A percentile compares a stretch with the other conserved stretches of the same genome.
phyloP scores from a whole-genome alignment of 108 stramenopile species.

The Aurantiochytrium sp. region DNA sequence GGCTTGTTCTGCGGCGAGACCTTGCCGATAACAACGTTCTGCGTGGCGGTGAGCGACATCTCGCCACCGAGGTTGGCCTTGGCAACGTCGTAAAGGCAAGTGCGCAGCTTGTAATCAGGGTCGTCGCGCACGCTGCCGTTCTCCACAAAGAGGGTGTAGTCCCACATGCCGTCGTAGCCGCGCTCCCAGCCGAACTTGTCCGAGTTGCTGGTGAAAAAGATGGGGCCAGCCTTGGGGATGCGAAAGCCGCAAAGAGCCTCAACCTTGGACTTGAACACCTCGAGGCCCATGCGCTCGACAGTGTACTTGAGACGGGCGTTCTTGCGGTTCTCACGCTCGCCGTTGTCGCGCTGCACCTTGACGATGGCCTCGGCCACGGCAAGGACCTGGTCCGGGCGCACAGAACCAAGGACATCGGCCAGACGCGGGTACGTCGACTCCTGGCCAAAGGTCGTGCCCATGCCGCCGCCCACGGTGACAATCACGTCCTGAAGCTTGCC shows the following conservation, averaged over 20 bases:
- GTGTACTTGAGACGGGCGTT: constrained; percentile 98
- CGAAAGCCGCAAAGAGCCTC: constrained; percentile 80
- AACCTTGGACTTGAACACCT: constrained; percentile 77
- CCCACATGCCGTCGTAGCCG: constrained; percentile 89
- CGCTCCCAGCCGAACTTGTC: constrained; percentile 99
- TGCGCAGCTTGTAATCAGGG: constrained; percentile 73
- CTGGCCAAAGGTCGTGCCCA: constrained; percentile 95
- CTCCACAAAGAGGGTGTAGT: constrained; percentile 84
- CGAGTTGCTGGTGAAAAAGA: background rate
- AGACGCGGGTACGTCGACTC: constrained; percentile 91
- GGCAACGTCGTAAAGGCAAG: constrained; percentile 72
- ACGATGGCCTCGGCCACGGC: constrained; percentile 82
- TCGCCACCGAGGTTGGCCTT: constrained; percentile 69
- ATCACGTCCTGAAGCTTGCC: constrained; percentile 74
- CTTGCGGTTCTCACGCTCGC: constrained; percentile 89
- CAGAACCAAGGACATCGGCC: constrained; percentile 88
- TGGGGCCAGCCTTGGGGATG: constrained; percentile 41
- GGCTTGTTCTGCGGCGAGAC: constrained; percentile 75
- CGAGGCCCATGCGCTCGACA: constrained; percentile 89
- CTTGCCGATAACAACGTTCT: constrained; percentile 79
- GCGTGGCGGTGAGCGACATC: constrained; percentile 85
- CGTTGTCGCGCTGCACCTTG: constrained; percentile 91
- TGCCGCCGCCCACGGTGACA: constrained; percentile 90
- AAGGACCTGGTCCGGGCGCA: constrained; percentile 83
- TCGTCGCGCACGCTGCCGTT: constrained; percentile 93